Percentiles rank a stretch among this genome's conserved stretches.
phyloP scores from a whole-genome alignment of 805 yeast species.

The Saccharomycopsis fibuligera region DNA sequence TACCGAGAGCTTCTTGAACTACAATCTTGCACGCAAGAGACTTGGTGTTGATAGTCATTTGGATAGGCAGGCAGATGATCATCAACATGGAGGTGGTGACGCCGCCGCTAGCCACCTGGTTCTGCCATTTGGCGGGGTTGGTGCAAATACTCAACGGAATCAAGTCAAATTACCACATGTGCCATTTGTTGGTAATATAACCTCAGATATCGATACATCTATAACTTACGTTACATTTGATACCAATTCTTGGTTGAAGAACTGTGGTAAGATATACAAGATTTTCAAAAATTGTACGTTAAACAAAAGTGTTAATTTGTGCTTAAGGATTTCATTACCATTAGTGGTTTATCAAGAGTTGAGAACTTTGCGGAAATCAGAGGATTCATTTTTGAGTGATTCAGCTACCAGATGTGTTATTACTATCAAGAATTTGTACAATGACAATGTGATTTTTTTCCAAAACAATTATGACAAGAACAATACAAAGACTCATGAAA shows the following conservation, averaged over 20 bases:
- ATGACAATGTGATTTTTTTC: constrained; percentile 29
- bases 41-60: constrained; percentile 11
- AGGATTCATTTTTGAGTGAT: constrained; percentile 68
- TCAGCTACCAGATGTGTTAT: constrained; percentile 78
- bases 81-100: constrained; percentile 20
- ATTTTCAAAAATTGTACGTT: constrained; percentile 56
- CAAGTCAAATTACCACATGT: constrained; percentile 13
- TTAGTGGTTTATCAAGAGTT: constrained; percentile 74
- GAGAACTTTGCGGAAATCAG: constrained; percentile 61
- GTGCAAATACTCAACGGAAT: no score
- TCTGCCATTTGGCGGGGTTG: constrained; percentile 6
- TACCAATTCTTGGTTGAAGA: constrained; percentile 76
- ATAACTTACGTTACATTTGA: constrained; percentile 59
- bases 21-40: constrained; percentile 17
- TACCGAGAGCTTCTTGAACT: constrained; percentile 18
- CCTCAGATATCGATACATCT: constrained; percentile 50
- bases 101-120: constrained; percentile 10
- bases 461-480: constrained; percentile 6
- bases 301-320: constrained; percentile 22
- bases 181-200: constrained; percentile 41
- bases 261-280: constrained; percentile 70
- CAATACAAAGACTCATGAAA: constrained; percentile 2
- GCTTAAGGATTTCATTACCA: constrained; percentile 32
- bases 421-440: constrained; percentile 59
- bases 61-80: constrained; percentile 16